Conservation (phyloP, 345 rosid genomes). For the Eutrema heterophyllum region DNA sequence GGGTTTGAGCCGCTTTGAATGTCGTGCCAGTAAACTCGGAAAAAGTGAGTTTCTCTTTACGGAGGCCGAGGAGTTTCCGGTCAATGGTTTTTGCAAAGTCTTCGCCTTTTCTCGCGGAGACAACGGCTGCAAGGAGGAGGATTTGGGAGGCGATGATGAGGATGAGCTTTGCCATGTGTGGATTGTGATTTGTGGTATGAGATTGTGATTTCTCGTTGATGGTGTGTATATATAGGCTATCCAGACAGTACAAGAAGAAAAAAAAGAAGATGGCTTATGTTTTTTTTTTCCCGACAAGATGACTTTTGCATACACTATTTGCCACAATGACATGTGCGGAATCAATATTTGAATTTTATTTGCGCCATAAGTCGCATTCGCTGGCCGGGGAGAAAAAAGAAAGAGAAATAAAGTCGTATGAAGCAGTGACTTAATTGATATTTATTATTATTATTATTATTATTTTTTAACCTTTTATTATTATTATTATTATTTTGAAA, state of each 20-base stretch:
- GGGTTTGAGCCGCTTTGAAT: conserved; percentile 38
- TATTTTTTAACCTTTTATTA: too few relatives aligned
- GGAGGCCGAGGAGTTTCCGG: conserved; percentile 7
- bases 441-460: too few relatives aligned
- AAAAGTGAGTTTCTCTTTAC: conserved; percentile 43
- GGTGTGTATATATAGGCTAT: background rate
- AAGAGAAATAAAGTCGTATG: too few relatives aligned
- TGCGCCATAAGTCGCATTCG: background rate
- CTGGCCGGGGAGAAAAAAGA: background rate
- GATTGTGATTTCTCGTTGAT: background rate
- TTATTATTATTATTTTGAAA: too few relatives aligned
- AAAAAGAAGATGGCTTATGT: background rate
- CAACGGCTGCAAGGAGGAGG: background rate
- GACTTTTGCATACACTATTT: background rate
- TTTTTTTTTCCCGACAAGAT: background rate
- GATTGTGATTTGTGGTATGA: background rate
- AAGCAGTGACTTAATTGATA: background rate
- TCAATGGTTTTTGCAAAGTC: conserved; percentile 2
- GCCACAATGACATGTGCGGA: background rate
- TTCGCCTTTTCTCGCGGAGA: conserved; percentile 2
- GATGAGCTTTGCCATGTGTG: conserved; percentile 23
- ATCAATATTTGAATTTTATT: background rate
- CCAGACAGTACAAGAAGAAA: too few relatives aligned
- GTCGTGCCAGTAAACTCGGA: conserved; percentile 61
- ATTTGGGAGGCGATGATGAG: conserved; percentile 17